Base-by-base conservation (phyloP, 352 stramenopile genomes). In the Phytophthora pistaciae region DNA sequence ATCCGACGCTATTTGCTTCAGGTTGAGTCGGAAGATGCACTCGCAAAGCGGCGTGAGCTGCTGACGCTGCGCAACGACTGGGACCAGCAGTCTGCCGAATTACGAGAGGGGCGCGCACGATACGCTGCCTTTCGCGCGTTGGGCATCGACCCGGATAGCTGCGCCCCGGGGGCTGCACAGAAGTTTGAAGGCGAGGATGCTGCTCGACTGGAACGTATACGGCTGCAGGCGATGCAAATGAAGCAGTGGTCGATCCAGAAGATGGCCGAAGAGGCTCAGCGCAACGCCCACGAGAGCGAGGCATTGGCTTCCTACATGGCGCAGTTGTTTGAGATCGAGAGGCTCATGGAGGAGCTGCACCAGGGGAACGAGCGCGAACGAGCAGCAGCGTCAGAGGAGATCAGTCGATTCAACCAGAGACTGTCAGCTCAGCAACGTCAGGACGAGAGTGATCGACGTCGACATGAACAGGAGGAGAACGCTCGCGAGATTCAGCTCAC, bases 1-100 rank as follows among this genome's bases (percentile, higher is more conserved):
- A 93, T 95, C 29, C 79, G 85, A 25, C 82, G 83, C 16, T 93
- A 93, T 67, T 58, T 95, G 77, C 68, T 92, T n/a, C 85, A 93
- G 46, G 75, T 95, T 50, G 87, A 94, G 66, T 90, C 85, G 0
- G 82, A 94, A 40, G 84, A 93, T 25, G 84, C 82, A 20, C 64
- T 88, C 9, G 83, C 79, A 13, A 85, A 83, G 62, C 84, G 84
- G 25, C 78, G 87, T 21, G 85, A 95, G 66, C 25, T 90, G 29
- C 52, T 91, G 27, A 91, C 83, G 31, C 74, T 95, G 38, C 79
- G 80, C 16, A 91, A 89, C 55, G 84, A 93, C 74, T 94, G 87
- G 85, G 58, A 77, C 8, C 56, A 72, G 18, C 87, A 94, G n/a
- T 62, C 55, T 8, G 69, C 60, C 1, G 63, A 86, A 66, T 46